A percentile compares a stretch with the other conserved stretches of the same genome.
phyloP scores from a whole-genome alignment of 2,329 filamentous ascomycete species.

The Aspergillus fijiensis region DNA sequence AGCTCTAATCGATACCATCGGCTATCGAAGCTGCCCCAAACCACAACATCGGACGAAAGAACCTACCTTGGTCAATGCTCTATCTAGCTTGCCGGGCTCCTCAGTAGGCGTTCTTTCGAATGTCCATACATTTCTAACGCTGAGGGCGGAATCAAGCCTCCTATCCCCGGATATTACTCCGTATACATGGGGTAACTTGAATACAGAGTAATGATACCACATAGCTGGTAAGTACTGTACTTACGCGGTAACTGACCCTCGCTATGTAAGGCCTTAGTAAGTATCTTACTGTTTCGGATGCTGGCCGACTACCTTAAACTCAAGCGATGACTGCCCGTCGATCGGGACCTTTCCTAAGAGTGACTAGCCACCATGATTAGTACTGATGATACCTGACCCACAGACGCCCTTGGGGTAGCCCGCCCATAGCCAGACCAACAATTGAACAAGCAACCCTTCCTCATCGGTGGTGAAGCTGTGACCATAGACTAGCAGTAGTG shows the following conservation, averaged over 20 bases:
- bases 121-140: neutral
- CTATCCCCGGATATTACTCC: constrained; percentile 8
- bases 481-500: neutral
- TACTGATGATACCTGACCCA: constrained; percentile 1
- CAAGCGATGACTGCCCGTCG: constrained; percentile 12
- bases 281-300: constrained; percentile 14
- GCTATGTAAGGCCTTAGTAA: constrained; percentile 4
- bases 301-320: constrained; percentile 13
- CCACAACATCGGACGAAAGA: neutral
- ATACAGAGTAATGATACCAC: neutral
- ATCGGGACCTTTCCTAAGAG: constrained; percentile 9
- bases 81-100: too few relatives aligned
- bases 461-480: neutral
- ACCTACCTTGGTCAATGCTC: neutral
- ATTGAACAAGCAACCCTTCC: constrained; percentile 1
- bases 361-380: neutral
- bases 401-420: neutral
- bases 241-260: neutral
- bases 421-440: constrained; percentile 3
- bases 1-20: neutral
- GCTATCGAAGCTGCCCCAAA: neutral
- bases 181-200: constrained; percentile 9
- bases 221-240: neutral
- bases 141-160: constrained; percentile 4
- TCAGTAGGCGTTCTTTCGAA: too few relatives aligned